A percentile compares a stretch with the other conserved stretches of the same genome.
phyloP scores from a whole-genome alignment of 2,329 filamentous ascomycete genomes.

The Bipolaris zeicola region DNA sequence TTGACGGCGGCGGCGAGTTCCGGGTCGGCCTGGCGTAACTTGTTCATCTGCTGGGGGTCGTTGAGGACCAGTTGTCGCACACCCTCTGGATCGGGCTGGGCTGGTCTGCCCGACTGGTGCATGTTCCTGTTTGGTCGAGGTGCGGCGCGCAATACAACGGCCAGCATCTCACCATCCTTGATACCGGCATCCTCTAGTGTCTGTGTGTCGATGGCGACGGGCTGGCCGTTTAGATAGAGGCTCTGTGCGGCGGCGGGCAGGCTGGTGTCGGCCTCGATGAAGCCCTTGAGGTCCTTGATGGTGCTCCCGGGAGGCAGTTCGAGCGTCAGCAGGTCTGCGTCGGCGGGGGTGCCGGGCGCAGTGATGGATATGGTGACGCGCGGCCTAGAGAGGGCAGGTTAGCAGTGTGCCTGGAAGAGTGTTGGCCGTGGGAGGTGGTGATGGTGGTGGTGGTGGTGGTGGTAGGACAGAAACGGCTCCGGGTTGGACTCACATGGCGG shows the following conservation, averaged over 20 bases:
- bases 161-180: constrained; percentile 89
- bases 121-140: constrained; percentile 18
- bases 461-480: constrained; percentile 45
- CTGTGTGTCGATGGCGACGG: constrained; percentile 76
- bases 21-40: constrained; percentile 74
- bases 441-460: constrained; percentile 34
- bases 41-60: constrained; percentile 72
- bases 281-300: constrained; percentile 81
- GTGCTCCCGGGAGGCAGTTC: constrained; percentile 85
- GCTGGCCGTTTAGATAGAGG: constrained; percentile 86
- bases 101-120: constrained; percentile 14
- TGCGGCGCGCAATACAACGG: constrained; percentile 69
- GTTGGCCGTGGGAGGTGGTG: too few species aligned
- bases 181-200: constrained; percentile 83
- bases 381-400: constrained; percentile 60
- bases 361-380: constrained; percentile 86
- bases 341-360: constrained; percentile 68
- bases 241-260: constrained; percentile 76
- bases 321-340: constrained; percentile 78
- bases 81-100: constrained; percentile 69
- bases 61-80: constrained; percentile 82
- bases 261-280: constrained; percentile 81
- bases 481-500: constrained; percentile 45
- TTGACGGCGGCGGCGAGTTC: constrained; percentile 77
- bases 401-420: constrained; percentile 29